Base-by-base conservation (phyloP, 2,329 filamentous ascomycete species). In the Penicillium corylophilum region DNA sequence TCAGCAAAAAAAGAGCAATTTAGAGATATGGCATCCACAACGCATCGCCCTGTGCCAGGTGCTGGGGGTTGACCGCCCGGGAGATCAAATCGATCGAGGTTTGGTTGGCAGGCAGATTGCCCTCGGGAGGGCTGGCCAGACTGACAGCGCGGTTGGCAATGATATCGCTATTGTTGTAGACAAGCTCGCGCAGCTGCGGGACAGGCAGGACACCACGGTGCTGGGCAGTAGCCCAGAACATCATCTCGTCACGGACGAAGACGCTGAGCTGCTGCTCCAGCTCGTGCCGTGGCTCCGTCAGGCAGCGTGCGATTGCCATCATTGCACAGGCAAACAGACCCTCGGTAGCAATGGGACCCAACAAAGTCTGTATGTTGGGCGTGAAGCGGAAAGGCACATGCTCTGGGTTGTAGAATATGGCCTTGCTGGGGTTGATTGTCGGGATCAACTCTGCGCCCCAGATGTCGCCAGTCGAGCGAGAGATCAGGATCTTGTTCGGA, bases 231-330 rank as follows among this genome's bases (percentile, higher is more conserved):
- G 92, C 92, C 94, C 94, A 99, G 75, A 92, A 95, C 60, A 93
- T 92, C 82, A 99, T 95, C 74, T 99, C 94, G 66, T 99, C 94
- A 6, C 94, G 85, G 56, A 99, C 94, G 71, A 97, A 97, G 53
- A 99, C 83, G 50, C 87, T 90, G 44, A 99, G 82, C 54, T 95
- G 90, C 72, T 96, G 92, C 69, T 96, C 94, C n/a, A 99, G 82
- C 72, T 97, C 92, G 64, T 75, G 71, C 15, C 73, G 71, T 23
- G 92, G 90, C 67, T 97, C 92, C 12, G 92, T 95, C 55, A 99
- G 81, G 73, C 90, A 96, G 42, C 94, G 85, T 6, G 93, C 93
- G 66, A 99, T 96, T 1, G 92, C 91, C 92, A 99, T 96, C 63
- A 99, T 82, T 1, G 90, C 87, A 64, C 89, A 90, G n/a, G 89